phyloP scores from a whole-genome alignment of 192 early-diverging fungal genomes.

The Piromyces finnis region DNA sequence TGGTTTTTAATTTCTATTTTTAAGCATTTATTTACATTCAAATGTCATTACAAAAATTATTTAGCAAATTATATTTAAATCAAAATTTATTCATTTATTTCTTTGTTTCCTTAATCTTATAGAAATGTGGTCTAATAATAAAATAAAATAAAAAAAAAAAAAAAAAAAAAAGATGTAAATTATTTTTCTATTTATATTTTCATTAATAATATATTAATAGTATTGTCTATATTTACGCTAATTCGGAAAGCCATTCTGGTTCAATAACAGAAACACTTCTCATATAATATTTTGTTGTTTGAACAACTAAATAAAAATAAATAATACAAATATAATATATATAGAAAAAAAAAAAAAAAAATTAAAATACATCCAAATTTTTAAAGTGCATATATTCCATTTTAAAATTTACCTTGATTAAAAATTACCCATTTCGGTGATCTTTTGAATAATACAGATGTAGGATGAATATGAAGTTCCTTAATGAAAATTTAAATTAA shows the following conservation, averaged over 20 bases:
- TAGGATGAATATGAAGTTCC: constrained; percentile 5
- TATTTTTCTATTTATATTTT: no score
- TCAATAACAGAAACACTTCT: constrained; percentile 23
- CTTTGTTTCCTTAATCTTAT: constrained; percentile 5
- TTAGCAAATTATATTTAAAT: no score
- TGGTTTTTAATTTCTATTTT: no score
- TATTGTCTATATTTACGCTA: constrained; percentile 3
- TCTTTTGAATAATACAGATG: constrained; percentile 13
- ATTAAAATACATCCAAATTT: neutral
- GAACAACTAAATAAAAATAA: constrained; percentile 9
- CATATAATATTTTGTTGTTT: constrained; percentile 23
- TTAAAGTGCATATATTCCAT: neutral
- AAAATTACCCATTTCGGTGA: constrained; percentile 25
- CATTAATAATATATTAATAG: no score
- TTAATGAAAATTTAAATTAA: no score
- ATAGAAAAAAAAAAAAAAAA: neutral
- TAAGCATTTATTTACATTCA: no score
- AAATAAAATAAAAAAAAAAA: no score
- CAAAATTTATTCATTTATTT: no score
- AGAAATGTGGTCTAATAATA: constrained; percentile 14
- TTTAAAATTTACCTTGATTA: constrained; percentile 27
- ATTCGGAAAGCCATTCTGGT: constrained; percentile 25
- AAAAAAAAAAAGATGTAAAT: no score
- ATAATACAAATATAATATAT: no score
- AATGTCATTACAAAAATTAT: no score